Conservation (phyloP, 2,329 filamentous ascomycete genomes). For the Curvularia hawaiiensis region DNA sequence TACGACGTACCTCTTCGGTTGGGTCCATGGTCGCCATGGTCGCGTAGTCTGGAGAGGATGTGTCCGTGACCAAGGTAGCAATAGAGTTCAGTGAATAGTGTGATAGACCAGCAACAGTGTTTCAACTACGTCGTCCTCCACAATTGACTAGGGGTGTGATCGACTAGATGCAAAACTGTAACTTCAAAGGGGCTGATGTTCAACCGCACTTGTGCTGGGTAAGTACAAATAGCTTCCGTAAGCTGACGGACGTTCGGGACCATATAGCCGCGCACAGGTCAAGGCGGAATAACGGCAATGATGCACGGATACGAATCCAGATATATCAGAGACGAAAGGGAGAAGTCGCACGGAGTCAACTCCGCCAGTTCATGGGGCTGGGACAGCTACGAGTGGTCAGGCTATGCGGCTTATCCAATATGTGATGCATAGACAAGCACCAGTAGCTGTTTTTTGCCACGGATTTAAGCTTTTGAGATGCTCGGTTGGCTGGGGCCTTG, state of each 20-base stretch:
- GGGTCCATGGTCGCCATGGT: slow-evolving; percentile 18
- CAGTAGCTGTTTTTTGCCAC: neutral
- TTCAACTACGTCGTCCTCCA: neutral
- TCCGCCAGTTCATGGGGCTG: neutral
- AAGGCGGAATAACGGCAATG: neutral
- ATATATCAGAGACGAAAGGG: neutral
- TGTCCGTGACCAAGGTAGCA: neutral
- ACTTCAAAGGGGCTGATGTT: neutral
- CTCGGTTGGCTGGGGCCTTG: neutral
- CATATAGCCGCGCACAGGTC: neutral
- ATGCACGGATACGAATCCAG: neutral
- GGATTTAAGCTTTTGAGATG: neutral
- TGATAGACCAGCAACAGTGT: neutral
- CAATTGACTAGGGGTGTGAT: neutral
- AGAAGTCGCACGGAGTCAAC: neutral
- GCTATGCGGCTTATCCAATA: neutral
- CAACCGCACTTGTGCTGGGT: neutral
- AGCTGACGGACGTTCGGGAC: neutral
- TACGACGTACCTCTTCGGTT: slow-evolving; percentile 16
- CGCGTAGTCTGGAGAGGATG: neutral
- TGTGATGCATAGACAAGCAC: neutral
- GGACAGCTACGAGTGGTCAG: neutral
- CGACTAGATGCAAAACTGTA: neutral
- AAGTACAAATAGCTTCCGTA: neutral
- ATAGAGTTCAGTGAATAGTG: neutral